Conservation (phyloP, 768 basidiomycete species). For the Leccinum uliginosum region DNA sequence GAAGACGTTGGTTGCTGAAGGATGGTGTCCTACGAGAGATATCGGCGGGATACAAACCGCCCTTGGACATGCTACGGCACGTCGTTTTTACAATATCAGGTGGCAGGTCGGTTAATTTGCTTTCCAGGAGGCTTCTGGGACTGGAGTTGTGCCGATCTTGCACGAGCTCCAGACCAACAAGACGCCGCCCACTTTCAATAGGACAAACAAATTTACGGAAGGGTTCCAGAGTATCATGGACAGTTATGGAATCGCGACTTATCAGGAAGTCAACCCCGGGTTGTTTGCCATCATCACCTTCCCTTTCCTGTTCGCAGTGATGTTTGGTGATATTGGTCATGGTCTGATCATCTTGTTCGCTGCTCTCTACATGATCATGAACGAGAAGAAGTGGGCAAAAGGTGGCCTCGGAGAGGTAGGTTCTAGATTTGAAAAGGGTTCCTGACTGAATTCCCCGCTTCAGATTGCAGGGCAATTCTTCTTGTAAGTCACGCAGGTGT, state of each 20-base stretch:
- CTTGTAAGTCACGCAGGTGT: slow-evolving; percentile 56
- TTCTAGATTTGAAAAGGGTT: slow-evolving; percentile 6
- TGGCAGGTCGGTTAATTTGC: not conserved
- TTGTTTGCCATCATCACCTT: slow-evolving; percentile 89
- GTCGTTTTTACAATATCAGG: slow-evolving; percentile 10
- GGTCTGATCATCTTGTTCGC: slow-evolving; percentile 76
- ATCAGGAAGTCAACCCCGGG: slow-evolving; percentile 97
- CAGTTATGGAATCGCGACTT: slow-evolving; percentile 89
- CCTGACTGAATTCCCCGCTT: slow-evolving; percentile 9
- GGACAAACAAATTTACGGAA: slow-evolving; percentile 94
- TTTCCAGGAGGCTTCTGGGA: slow-evolving; percentile 81
- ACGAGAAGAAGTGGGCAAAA: slow-evolving; percentile 78
- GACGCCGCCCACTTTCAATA: slow-evolving; percentile 92
- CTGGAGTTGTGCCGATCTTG: slow-evolving; percentile 86
- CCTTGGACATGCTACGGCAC: slow-evolving; percentile 79
- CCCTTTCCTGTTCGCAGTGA: slow-evolving; percentile 98
- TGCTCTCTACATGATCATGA: slow-evolving; percentile 79
- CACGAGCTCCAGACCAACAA: slow-evolving; percentile 86
- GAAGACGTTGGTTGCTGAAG: slow-evolving; percentile 95
- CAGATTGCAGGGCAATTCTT: slow-evolving; percentile 88
- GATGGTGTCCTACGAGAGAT: slow-evolving; percentile 95
- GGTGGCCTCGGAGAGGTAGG: slow-evolving; percentile 70
- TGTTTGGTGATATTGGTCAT: slow-evolving; percentile 99
- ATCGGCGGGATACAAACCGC: slow-evolving; percentile 82
- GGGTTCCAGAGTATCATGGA: slow-evolving; percentile 99